Evolutionary conservation across 208 protist genomes (phyloP).

Genomic region (Spongospora subterranea): DNA sequence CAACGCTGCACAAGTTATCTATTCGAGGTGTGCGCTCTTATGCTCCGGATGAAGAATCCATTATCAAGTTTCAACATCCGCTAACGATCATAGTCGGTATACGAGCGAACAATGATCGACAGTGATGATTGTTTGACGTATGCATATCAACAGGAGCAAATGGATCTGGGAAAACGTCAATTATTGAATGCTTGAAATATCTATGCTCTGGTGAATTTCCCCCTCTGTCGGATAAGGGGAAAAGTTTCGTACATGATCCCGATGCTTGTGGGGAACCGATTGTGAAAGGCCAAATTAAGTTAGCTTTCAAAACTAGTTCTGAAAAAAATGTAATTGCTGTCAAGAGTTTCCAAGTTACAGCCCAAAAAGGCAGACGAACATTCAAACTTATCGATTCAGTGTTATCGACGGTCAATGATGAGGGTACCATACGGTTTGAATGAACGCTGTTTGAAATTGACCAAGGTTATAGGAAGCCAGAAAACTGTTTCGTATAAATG

Average conservation of each 20-base stretch:
- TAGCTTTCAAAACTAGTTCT: not conserved
- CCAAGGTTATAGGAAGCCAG: not conserved
- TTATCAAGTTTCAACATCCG: slow-evolving; percentile 94
- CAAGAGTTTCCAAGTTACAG: not conserved
- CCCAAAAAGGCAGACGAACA: not conserved
- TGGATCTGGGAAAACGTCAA: slow-evolving; percentile 82
- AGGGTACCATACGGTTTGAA: slow-evolving; percentile 10
- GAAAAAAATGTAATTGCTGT: slow-evolving; percentile 24
- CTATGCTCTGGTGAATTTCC: slow-evolving; percentile 94
- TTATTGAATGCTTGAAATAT: slow-evolving; percentile 97
- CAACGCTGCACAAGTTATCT: slow-evolving; percentile 88
- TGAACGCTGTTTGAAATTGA: not conserved
- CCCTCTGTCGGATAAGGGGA: slow-evolving; percentile 87
- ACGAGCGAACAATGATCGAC: slow-evolving; percentile 87
- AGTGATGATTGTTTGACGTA: not conserved
- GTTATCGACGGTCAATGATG: slow-evolving; percentile 22
- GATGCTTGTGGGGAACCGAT: slow-evolving; percentile 78
- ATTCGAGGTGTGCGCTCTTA: slow-evolving; percentile 96
- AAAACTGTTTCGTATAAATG: slow-evolving; percentile 68
- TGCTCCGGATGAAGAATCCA: slow-evolving; percentile 83
- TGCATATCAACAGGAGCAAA: slow-evolving; percentile 69
- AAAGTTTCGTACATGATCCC: slow-evolving; percentile 96
- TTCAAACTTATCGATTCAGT: slow-evolving; percentile 45
- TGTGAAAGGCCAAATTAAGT: slow-evolving; percentile 94
- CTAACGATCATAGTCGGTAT: slow-evolving; percentile 97